These are phyloP conservation scores for Pelargonium myrrhifolium DNA, from an alignment of 441 rosid genomes.

Conservation along the genomic window DNA sequence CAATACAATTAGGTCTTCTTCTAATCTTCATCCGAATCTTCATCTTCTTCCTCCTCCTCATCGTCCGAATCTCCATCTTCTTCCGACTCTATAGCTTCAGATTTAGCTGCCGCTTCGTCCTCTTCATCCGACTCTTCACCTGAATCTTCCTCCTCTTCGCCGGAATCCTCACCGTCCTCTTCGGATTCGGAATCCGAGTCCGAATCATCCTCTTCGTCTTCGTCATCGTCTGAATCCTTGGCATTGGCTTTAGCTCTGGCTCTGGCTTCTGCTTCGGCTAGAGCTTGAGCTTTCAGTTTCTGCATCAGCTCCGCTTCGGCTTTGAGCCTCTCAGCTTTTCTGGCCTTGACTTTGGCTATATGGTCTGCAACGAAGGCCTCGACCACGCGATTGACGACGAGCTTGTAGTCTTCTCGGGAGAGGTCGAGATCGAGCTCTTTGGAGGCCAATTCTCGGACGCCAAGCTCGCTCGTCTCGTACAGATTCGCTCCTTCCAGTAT, in stretches of 20 bases:
- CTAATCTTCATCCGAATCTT: not conserved
- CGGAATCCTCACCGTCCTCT: not conserved
- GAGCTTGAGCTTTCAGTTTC: not conserved
- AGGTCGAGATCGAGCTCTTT: conserved; percentile 29
- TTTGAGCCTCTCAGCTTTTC: conserved; percentile 3
- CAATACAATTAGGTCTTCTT: not conserved
- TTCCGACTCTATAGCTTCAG: not conserved
- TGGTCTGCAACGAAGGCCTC: conserved; percentile 24
- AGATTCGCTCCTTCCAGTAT: conserved; percentile 28
- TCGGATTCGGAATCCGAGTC: not conserved
- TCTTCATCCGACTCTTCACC: not conserved
- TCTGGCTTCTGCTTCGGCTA: not conserved
- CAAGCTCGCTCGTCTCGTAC: conserved; percentile 30
- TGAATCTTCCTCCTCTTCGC: not conserved
- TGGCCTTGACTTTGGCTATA: conserved; percentile 18
- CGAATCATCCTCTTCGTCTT: not conserved
- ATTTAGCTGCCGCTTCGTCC: not conserved
- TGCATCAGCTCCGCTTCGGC: conserved; percentile 1
- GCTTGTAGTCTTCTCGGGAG: conserved; percentile 28
- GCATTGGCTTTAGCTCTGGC: not conserved
- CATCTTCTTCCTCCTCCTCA: not conserved
- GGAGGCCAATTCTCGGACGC: conserved; percentile 34
- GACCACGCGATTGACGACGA: conserved; percentile 27
- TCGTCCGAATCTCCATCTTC: not conserved
- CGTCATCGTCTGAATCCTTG: not conserved